A percentile compares a stretch with the other conserved stretches of the same genome.
Conservation (phyloP, 345 rosid genomes). For the Gossypium anomalum region DNA sequence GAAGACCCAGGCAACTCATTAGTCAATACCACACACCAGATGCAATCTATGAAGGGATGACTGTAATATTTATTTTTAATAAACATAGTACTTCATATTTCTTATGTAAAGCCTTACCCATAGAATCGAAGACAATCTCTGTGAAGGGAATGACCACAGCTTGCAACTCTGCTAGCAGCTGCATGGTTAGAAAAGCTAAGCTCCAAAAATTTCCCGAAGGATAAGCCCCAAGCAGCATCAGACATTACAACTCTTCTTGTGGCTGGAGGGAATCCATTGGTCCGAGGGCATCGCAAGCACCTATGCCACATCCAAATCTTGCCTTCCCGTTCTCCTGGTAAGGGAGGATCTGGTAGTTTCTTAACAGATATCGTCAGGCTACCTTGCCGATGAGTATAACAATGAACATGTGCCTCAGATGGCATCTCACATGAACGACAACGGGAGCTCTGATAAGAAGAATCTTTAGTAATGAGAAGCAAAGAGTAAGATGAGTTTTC, state of each 20-base stretch:
- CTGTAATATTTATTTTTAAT: background rate
- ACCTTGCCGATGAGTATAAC: slow-evolving; percentile 94
- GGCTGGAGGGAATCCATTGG: slow-evolving; percentile 82
- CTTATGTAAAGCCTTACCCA: slow-evolving; percentile 50
- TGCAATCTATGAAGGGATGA: background rate
- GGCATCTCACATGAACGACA: slow-evolving; percentile 87
- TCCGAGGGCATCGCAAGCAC: slow-evolving; percentile 85
- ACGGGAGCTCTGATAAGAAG: slow-evolving; percentile 43
- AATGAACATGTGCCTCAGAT: slow-evolving; percentile 93
- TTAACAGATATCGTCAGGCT: slow-evolving; percentile 91
- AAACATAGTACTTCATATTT: background rate
- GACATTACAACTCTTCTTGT: slow-evolving; percentile 95
- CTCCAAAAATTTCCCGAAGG: slow-evolving; percentile 95
- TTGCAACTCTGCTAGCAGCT: slow-evolving; percentile 98
- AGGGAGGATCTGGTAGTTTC: slow-evolving; percentile 53
- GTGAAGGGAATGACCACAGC: slow-evolving; percentile 97
- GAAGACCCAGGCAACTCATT: slow-evolving; percentile 2
- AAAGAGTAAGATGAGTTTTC: slow-evolving; percentile 4
- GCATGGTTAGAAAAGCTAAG: slow-evolving; percentile 98
- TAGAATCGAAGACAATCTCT: slow-evolving; percentile 98
- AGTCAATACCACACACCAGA: background rate
- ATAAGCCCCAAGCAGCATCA: slow-evolving; percentile 97
- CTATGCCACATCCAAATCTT: slow-evolving; percentile 99
- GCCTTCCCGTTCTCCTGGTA: slow-evolving; percentile 88
- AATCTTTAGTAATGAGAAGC: background rate